A percentile compares a stretch with the other conserved stretches of the same genome.
Evolutionary conservation across 2,329 filamentous ascomycete species (phyloP).

Genomic region (Nemania bipapillata): DNA sequence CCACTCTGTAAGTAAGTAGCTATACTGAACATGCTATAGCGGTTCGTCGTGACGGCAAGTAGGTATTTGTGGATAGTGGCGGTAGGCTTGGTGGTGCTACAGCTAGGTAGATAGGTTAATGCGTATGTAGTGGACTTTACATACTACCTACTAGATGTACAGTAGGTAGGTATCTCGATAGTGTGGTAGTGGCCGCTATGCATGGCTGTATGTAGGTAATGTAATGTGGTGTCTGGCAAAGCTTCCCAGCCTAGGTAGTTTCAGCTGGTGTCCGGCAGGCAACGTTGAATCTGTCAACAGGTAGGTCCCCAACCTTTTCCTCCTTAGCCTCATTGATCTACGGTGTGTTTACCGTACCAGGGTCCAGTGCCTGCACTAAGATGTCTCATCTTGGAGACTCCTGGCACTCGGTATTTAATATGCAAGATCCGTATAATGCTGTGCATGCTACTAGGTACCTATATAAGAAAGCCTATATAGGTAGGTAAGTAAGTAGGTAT

Average conservation of each 20-base stretch:
- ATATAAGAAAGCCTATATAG: neutral
- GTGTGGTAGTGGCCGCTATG: no score
- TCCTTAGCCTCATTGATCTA: conserved; percentile 27
- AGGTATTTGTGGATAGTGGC: neutral
- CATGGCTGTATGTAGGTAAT: neutral
- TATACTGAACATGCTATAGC: neutral
- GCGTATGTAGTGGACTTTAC: neutral
- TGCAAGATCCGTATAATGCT: conserved; percentile 26
- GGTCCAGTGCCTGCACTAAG: conserved; percentile 25
- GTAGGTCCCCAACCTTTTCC: neutral
- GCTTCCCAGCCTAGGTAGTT: conserved; percentile 2
- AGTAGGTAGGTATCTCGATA: neutral
- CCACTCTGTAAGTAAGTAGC: neutral
- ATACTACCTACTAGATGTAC: neutral
- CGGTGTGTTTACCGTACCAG: conserved; percentile 23
- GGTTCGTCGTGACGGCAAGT: neutral
- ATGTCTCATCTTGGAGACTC: conserved; percentile 7
- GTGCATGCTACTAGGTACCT: conserved; percentile 13
- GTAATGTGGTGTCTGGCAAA: conserved; percentile 3
- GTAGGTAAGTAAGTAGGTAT: neutral
- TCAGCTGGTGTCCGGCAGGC: conserved; percentile 30
- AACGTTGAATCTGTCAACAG: conserved; percentile 8
- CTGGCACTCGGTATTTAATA: conserved; percentile 26
- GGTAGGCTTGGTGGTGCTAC: no score
- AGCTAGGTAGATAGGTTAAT: no score